Conservation (phyloP, 805 yeast species). For the Nakazawaea wyomingensis region DNA sequence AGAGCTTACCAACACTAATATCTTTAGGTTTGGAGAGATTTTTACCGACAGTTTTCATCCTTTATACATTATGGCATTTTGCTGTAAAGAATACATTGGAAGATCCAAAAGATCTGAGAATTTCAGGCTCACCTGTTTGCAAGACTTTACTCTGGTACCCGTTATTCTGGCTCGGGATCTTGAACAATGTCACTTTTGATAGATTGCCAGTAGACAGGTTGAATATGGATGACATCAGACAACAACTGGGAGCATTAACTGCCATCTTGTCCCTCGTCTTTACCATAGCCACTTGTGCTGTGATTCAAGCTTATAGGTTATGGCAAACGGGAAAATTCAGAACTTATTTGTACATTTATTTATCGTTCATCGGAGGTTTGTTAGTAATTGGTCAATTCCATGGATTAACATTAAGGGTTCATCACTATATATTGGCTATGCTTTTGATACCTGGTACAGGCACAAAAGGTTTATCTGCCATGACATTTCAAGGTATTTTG, state of each 20-base stretch:
- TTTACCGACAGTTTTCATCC: constrained; percentile 67
- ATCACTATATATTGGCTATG: constrained; percentile 76
- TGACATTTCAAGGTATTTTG: constrained; percentile 77
- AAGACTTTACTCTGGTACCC: constrained; percentile 66
- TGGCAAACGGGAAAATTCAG: constrained; percentile 75
- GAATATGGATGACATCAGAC: constrained; percentile 61
- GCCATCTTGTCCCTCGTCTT: constrained; percentile 52
- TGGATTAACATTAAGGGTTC: constrained; percentile 68
- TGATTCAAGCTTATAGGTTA: constrained; percentile 69
- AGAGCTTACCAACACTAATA: constrained; percentile 52
- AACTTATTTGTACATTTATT: constrained; percentile 53
- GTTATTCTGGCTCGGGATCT: constrained; percentile 75
- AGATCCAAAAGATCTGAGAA: constrained; percentile 12
- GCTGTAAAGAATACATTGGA: constrained; percentile 47
- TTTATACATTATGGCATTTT: constrained; percentile 63
- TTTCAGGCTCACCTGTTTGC: constrained; percentile 33
- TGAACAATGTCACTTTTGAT: constrained; percentile 86
- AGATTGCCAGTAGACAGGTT: constrained; percentile 83
- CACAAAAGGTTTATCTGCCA: constrained; percentile 64
- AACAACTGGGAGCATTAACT: constrained; percentile 70
- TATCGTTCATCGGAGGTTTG: constrained; percentile 36
- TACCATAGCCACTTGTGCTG: constrained; percentile 46
- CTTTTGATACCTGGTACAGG: constrained; percentile 79
- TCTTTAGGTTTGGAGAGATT: constrained; percentile 71
- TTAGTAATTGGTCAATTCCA: constrained; percentile 47